Evolutionary conservation across 495 filamentous ascomycete genomes (phyloP).

Genomic region (Apiosordaria backusii): DNA sequence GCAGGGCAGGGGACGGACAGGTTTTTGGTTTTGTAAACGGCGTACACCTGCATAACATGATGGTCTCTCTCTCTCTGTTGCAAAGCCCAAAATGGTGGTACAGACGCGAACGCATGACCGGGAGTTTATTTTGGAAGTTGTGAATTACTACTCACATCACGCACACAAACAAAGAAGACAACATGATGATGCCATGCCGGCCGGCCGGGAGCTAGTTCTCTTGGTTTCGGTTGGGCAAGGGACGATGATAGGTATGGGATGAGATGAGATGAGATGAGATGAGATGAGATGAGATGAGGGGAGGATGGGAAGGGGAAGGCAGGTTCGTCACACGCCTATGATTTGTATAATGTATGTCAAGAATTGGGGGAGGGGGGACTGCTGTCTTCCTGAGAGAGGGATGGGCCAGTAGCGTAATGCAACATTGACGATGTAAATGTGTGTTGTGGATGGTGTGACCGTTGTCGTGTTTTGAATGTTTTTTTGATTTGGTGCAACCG

Average conservation of each 20-base stretch:
- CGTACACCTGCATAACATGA: slow-evolving; percentile 17
- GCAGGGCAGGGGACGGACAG: background rate
- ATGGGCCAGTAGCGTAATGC: background rate
- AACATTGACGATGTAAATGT: background rate
- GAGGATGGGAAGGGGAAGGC: background rate
- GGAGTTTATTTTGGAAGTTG: slow-evolving; percentile 16
- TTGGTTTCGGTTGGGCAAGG: background rate
- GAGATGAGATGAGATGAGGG: background rate
- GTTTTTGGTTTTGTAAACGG: slow-evolving; percentile 16
- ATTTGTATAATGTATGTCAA: background rate
- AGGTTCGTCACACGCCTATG: background rate
- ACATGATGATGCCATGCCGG: background rate
- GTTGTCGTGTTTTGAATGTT: background rate
- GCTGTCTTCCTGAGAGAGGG: too few relatives aligned
- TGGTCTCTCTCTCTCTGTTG: slow-evolving; percentile 2
- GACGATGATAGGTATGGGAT: slow-evolving; percentile 6
- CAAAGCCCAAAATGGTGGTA: slow-evolving; percentile 16
- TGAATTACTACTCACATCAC: background rate
- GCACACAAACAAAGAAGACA: background rate
- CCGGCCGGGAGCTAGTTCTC: background rate
- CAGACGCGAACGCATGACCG: slow-evolving; percentile 23
- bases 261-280: background rate
- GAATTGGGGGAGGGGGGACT: background rate
- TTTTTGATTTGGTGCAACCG: too few relatives aligned
- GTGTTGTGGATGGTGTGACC: too few relatives aligned